phyloP scores from a whole-genome alignment of 169 alveolate genomes.

The Plasmodium knowlesi region DNA sequence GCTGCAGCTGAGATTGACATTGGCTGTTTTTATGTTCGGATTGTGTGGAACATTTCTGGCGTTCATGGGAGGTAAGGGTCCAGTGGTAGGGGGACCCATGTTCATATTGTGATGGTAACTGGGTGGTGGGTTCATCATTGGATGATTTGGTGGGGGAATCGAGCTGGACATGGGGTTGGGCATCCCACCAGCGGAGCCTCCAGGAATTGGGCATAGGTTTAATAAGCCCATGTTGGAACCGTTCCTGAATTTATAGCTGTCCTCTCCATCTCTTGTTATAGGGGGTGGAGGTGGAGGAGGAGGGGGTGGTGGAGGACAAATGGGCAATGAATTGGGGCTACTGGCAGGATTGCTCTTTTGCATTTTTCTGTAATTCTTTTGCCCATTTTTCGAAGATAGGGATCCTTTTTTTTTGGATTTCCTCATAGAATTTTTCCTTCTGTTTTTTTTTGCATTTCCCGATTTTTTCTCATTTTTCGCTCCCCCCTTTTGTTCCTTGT shows the following conservation, averaged over 20 bases:
- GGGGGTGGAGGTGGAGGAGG: constrained; percentile 68
- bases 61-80: neutral
- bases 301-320: constrained; percentile 54
- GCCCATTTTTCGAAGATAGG: constrained; percentile 21
- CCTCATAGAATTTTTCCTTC: constrained; percentile 4
- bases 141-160: neutral
- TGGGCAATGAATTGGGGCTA: neutral
- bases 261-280: constrained; percentile 1
- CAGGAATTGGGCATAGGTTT: neutral
- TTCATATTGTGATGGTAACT: neutral
- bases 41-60: neutral
- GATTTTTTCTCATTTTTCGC: constrained; percentile 32
- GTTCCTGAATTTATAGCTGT: constrained; percentile 16
- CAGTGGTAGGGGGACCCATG: neutral
- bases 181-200: neutral
- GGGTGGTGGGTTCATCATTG: neutral
- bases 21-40: constrained; percentile 18
- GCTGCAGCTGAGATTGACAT: constrained; percentile 1
- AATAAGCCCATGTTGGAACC: neutral
- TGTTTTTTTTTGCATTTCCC: constrained; percentile 21
- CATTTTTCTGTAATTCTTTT: constrained; percentile 20
- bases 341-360: constrained; percentile 2
- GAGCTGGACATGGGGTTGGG: neutral
- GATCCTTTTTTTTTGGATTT: constrained; percentile 32
- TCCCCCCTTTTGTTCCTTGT: neutral